Evolutionary conservation across 345 rosid genomes (phyloP), one percentile per base, ranked within the genome.

Genomic region (Arabidopsis suecica): DNA sequence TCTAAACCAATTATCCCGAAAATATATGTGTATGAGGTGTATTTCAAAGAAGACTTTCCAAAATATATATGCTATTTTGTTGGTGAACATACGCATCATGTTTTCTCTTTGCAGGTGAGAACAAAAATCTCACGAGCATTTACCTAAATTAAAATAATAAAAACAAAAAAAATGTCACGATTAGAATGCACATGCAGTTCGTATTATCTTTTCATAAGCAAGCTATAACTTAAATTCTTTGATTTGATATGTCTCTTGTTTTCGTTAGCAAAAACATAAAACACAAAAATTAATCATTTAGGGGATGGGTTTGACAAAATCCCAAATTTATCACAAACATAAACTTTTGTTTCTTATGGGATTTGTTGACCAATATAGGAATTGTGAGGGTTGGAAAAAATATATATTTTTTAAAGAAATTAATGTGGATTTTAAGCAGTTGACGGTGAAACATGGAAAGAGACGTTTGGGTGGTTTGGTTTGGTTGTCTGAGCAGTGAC

Each of bases 401-500:
- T 12, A 44, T 4, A n/a, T 12, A 16, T 25, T 16, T 3, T 6
- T 28, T 28, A 56, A 70, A 40, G 20, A 45, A 63, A 18, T 28
- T 60, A 63, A 76, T 50, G 70, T 61, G 34, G 55, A 44, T 20
- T 77, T 18, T 45, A 61, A 49, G 65, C 54, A 64, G 72, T 55
- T 49, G 81, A 71, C 34, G 67, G 65, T 37, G 72, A 71, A 58
- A 77, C 68, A 71, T 64, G 9, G 76, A 71, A 71, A 77, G 68
- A 0, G 81, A 71, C 33, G 62, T 65, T 42, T 57, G 69, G 70
- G 51, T 69, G 72, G 72, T 73, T 80, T 60, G 58, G 77, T 72
- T 78, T 78, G 68, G 81, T 71, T 78, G 77, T 71, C 81, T 59
- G 73, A 65, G 64, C 68, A 59, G 63, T 72, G 81, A 77, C 77